These are phyloP conservation scores for Podospora anserina DNA, from an alignment of 495 filamentous ascomycete species.

Conservation along the genomic window DNA sequence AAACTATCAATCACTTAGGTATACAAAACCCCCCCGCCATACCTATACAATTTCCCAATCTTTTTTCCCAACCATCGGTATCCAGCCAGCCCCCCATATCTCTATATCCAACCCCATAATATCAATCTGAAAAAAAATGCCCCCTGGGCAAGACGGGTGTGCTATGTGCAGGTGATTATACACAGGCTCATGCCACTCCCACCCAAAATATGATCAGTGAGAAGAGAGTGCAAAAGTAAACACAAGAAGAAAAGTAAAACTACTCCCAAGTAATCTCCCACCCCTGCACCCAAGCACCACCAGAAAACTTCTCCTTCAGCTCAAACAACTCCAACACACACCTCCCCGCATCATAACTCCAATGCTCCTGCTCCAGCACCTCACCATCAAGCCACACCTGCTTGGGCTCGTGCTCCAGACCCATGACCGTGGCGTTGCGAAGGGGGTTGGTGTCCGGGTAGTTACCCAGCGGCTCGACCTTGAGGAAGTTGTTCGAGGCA, in stretches of 20 bases:
- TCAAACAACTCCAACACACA: constrained; percentile 15
- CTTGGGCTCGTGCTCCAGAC: constrained; percentile 45
- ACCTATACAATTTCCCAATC: not conserved
- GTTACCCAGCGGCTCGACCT: constrained; percentile 46
- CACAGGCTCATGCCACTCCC: not conserved
- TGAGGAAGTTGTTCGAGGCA: constrained; percentile 45
- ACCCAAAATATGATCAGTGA: not conserved
- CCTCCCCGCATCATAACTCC: constrained; percentile 45
- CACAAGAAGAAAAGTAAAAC: not conserved
- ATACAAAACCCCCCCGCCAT: not conserved
- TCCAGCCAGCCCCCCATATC: not conserved
- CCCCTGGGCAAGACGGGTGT: too few relatives aligned
- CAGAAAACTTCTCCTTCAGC: constrained; percentile 16
- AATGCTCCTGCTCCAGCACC: constrained; percentile 36
- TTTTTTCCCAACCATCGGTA: not conserved
- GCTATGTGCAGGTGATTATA: not conserved
- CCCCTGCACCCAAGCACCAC: constrained; percentile 25
- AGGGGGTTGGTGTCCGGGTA: constrained; percentile 61
- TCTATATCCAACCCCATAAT: not conserved
- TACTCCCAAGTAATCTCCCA: constrained; percentile 29
- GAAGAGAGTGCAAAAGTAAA: constrained; percentile 1
- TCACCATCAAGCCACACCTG: constrained; percentile 53
- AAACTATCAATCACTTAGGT: not conserved
- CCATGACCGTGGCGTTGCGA: constrained; percentile 64
- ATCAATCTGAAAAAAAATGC: not conserved